Evolutionary conservation across 148 eudicot species (phyloP).

Genomic region (Suaeda aralocaspica): DNA sequence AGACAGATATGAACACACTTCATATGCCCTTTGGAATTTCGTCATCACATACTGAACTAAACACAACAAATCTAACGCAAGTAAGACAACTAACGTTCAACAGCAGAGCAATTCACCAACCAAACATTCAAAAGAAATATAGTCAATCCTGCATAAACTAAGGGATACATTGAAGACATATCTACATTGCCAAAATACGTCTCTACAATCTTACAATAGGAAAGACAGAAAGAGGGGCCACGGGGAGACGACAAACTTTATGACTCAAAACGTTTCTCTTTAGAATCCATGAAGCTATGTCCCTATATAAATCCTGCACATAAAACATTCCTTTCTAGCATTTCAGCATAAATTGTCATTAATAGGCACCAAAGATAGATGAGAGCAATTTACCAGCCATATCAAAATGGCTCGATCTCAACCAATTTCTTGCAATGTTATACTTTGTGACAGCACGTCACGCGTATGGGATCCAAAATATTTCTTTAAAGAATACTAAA

Average conservation of each 20-base stretch:
- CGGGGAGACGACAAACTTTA: not conserved
- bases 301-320: not conserved
- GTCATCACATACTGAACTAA: not conserved
- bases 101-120: not conserved
- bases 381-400: not conserved
- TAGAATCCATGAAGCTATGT: not conserved
- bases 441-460: not conserved
- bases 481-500: not conserved
- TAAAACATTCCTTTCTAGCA: not conserved
- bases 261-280: not conserved
- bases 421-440: not conserved
- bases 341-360: not conserved
- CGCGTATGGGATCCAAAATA: not conserved
- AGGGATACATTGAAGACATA: not conserved
- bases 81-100: not conserved
- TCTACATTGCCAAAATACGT: not conserved
- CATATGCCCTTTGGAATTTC: not conserved
- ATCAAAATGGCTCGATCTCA: not conserved
- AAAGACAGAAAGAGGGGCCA: not conserved
- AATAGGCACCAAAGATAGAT: not conserved
- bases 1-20: not conserved
- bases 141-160: not conserved
- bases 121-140: not conserved
- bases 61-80: not conserved
- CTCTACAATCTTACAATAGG: not conserved